A percentile compares a stretch with the other conserved stretches of the same genome.
Evolutionary conservation across 306 rosid species (phyloP).

Genomic region (Carpinus viminea): DNA sequence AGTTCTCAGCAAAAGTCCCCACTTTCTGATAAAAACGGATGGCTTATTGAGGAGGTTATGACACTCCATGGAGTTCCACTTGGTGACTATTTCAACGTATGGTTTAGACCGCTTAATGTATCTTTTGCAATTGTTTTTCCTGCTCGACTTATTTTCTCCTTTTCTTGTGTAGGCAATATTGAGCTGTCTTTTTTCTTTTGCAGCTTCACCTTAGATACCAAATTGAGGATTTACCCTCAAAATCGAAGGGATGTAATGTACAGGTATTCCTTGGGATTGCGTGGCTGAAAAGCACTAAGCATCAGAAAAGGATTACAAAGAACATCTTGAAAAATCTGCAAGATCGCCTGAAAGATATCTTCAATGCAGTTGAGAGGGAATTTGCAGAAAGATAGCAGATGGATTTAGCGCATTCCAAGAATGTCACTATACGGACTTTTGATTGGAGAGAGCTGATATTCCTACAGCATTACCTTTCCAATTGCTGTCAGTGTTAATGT

Average conservation of each 20-base stretch:
- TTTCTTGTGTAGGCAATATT: conserved; percentile 27
- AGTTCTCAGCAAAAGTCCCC: conserved; percentile 71
- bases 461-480: conserved; percentile 9
- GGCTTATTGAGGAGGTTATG: conserved; percentile 87
- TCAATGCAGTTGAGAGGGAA: conserved; percentile 70
- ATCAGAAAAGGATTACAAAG: conserved; percentile 73
- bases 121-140: conserved; percentile 10
- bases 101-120: conserved; percentile 33
- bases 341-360: conserved; percentile 47
- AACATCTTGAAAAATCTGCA: conserved; percentile 63
- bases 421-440: conserved; percentile 16
- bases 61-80: conserved; percentile 85
- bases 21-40: conserved; percentile 58
- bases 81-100: conserved; percentile 82
- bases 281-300: conserved; percentile 85
- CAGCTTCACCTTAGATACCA: conserved; percentile 89
- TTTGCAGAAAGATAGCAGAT: conserved; percentile 36
- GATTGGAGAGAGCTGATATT: conserved; percentile 24
- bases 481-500: conserved; percentile 6
- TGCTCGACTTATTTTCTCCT: neutral
- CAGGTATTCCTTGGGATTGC: conserved; percentile 73
- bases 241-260: conserved; percentile 57
- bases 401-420: neutral
- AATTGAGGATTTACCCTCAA: conserved; percentile 59
- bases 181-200: conserved; percentile 32